Conservation (phyloP, 495 filamentous ascomycete species). For the Trichoderma parareesei region DNA sequence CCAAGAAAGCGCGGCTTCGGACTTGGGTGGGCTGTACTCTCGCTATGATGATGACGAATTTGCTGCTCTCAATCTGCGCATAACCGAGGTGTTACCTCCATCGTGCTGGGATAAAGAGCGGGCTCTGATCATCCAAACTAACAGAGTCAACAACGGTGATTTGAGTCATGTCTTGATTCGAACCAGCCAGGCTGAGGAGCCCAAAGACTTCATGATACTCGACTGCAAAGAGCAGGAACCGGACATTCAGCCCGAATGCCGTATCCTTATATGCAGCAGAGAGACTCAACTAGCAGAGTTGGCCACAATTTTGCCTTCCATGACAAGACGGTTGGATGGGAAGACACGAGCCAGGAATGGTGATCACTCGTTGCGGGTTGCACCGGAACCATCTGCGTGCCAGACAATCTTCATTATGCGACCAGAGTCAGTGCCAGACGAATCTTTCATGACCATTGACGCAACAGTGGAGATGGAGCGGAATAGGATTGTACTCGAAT, state of each 20-base stretch:
- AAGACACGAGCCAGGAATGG: not conserved
- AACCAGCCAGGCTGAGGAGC: not conserved
- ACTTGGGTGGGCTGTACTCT: conserved; percentile 11
- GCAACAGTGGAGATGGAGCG: not conserved
- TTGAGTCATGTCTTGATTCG: not conserved
- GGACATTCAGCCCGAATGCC: conserved; percentile 7
- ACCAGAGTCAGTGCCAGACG: not conserved
- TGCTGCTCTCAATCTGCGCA: conserved; percentile 12
- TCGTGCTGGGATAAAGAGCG: conserved; percentile 13
- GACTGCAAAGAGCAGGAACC: conserved; percentile 8
- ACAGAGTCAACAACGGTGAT: conserved; percentile 8
- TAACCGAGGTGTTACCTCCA: conserved; percentile 12
- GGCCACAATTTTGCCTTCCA: not conserved
- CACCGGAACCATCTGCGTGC: not conserved
- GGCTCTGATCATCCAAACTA: conserved; percentile 12
- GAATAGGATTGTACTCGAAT: not conserved
- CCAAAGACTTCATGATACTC: conserved; percentile 15
- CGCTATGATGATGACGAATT: conserved; percentile 12
- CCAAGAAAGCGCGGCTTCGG: not conserved
- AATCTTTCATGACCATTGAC: not conserved
- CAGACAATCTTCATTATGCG: not conserved
- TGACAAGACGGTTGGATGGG: not conserved
- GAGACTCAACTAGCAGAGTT: conserved; percentile 12
- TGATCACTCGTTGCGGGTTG: not conserved
- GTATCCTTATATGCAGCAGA: conserved; percentile 12